A percentile compares a stretch with the other conserved stretches of the same genome.
These are phyloP conservation scores for Gymnopilus junonius DNA, from an alignment of 768 basidiomycete genomes.

Conservation along the genomic window DNA sequence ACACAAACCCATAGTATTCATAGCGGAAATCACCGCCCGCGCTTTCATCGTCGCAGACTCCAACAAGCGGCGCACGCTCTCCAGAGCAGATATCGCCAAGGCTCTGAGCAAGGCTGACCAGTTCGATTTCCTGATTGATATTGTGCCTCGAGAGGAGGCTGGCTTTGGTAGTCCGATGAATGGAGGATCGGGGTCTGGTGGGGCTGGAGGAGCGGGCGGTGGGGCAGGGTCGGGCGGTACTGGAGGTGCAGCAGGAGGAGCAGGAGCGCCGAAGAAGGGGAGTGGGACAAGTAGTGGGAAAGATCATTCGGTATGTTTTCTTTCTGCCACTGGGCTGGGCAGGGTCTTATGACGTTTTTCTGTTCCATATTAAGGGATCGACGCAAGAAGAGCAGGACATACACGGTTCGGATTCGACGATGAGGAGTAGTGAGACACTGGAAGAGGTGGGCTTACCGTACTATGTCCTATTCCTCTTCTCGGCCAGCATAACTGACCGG, in stretches of 20 bases:
- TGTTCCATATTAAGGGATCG: not conserved
- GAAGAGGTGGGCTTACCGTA: not conserved
- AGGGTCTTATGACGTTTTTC: not conserved
- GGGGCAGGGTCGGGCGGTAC: not conserved
- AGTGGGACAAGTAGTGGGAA: not conserved
- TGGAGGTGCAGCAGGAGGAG: not conserved
- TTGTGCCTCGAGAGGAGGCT: conserved; percentile 85
- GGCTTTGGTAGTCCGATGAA: conserved; percentile 26
- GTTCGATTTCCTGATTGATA: conserved; percentile 97
- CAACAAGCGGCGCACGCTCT: conserved; percentile 94
- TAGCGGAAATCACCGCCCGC: conserved; percentile 93
- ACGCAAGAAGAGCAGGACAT: not conserved
- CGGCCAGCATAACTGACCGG: too few relatives aligned
- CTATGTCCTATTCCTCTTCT: not conserved
- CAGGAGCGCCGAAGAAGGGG: not conserved
- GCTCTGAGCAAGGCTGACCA: conserved; percentile 93
- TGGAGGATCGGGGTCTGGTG: not conserved
- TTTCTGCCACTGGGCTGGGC: not conserved
- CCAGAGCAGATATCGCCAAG: conserved; percentile 91
- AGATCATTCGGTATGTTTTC: not conserved
- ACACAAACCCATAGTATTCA: conserved; percentile 73
- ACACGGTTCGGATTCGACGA: not conserved
- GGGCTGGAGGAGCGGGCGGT: not conserved
- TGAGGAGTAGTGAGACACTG: not conserved
- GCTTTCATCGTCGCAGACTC: conserved; percentile 96